Evolutionary conservation across 176 grass and related monocot genomes (phyloP).

Genomic region (Sorghum bicolor): DNA sequence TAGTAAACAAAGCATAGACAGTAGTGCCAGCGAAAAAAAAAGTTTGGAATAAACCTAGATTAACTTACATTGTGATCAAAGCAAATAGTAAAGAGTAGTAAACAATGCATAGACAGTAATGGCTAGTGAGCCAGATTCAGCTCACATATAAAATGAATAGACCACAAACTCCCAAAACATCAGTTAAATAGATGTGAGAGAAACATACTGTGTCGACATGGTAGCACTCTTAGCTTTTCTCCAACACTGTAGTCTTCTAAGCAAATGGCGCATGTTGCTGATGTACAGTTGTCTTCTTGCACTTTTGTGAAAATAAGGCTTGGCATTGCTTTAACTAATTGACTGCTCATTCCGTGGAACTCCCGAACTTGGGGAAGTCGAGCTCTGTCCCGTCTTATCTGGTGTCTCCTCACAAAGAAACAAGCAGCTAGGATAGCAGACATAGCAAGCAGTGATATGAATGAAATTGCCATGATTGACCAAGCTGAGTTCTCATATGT

Average conservation of each 20-base stretch:
- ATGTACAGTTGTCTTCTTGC: slow-evolving; percentile 82
- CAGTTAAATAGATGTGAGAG: slow-evolving; percentile 12
- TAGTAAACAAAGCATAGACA: background rate
- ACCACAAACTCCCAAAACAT: background rate
- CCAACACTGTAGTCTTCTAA: slow-evolving; percentile 87
- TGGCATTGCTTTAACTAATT: slow-evolving; percentile 88
- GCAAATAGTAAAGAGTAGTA: background rate
- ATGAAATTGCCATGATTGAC: slow-evolving; percentile 83
- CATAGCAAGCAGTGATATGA: slow-evolving; percentile 83
- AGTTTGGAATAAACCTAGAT: background rate
- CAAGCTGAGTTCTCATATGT: slow-evolving; percentile 56
- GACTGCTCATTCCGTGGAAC: slow-evolving; percentile 83
- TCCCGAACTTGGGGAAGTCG: slow-evolving; percentile 41
- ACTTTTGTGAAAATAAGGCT: slow-evolving; percentile 77
- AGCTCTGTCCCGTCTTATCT: slow-evolving; percentile 48
- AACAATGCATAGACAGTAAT: slow-evolving; percentile 5
- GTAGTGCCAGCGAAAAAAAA: background rate
- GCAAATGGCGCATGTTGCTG: slow-evolving; percentile 84
- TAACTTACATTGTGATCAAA: background rate
- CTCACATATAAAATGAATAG: background rate
- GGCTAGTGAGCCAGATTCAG: slow-evolving; percentile 2
- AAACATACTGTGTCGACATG: slow-evolving; percentile 87
- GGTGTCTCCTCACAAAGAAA: slow-evolving; percentile 77
- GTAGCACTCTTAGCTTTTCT: slow-evolving; percentile 79
- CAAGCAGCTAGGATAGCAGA: slow-evolving; percentile 79